Evolutionary conservation across 2,329 filamentous ascomycete species (phyloP).

Genomic region (Hypoxylon sp.): DNA sequence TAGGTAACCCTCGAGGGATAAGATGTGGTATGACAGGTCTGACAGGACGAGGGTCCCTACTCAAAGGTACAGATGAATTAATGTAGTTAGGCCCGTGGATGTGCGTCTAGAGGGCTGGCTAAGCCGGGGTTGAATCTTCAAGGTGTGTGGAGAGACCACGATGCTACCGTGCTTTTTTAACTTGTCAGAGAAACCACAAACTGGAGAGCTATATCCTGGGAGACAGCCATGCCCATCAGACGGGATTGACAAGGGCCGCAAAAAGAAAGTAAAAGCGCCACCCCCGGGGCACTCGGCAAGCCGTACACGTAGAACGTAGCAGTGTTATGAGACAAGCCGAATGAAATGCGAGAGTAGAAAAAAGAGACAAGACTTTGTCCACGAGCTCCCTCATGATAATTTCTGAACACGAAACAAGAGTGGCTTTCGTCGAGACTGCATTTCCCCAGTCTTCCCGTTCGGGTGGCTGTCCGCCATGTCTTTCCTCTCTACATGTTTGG

Average conservation of each 20-base stretch:
- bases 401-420: constrained; percentile 41
- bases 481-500: not conserved
- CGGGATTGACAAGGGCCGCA: constrained; percentile 45
- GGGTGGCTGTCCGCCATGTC: constrained; percentile 31
- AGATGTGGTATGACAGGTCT: constrained; percentile 55
- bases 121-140: constrained; percentile 48
- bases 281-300: constrained; percentile 47
- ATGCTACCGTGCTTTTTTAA: constrained; percentile 53
- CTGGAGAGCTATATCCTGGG: constrained; percentile 49
- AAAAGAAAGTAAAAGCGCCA: constrained; percentile 50
- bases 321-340: constrained; percentile 45
- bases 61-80: constrained; percentile 52
- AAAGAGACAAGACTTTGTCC: constrained; percentile 29
- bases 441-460: constrained; percentile 26
- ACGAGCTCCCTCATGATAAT: constrained; percentile 25
- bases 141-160: constrained; percentile 52
- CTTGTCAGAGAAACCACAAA: constrained; percentile 50
- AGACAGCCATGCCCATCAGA: constrained; percentile 46
- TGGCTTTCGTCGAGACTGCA: constrained; percentile 27
- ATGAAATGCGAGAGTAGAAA: constrained; percentile 37
- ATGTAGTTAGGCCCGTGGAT: constrained; percentile 50
- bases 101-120: constrained; percentile 51
- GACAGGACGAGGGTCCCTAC: constrained; percentile 49
- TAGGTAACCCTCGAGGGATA: constrained; percentile 52
- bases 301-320: constrained; percentile 42